phyloP scores from a whole-genome alignment of 2,329 filamentous ascomycete species.

The Aspergillus aculeatus region DNA sequence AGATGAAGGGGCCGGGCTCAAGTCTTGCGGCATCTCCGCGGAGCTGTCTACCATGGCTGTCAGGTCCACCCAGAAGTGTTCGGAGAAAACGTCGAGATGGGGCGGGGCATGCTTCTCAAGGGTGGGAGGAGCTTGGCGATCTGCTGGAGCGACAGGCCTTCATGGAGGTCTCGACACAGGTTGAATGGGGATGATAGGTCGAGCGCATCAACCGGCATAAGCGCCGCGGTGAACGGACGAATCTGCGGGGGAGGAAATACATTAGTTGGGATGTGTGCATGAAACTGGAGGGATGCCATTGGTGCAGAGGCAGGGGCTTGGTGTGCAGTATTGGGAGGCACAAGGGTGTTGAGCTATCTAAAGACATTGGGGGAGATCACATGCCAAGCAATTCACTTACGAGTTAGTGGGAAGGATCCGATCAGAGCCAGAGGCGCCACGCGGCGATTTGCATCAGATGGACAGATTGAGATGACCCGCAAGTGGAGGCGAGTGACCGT shows the following conservation, averaged over 20 bases:
- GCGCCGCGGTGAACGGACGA: constrained; percentile 1
- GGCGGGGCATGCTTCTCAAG: constrained; percentile 23
- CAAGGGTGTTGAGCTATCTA: neutral
- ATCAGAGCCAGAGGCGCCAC: neutral
- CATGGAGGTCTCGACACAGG: constrained; percentile 7
- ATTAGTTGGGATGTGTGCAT: constrained; percentile 15
- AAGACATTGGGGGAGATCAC: neutral
- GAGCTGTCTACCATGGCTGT: constrained; percentile 25
- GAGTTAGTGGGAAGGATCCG: neutral
- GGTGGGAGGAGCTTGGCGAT: constrained; percentile 7
- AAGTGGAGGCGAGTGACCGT: constrained; percentile 14
- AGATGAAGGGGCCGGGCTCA: constrained; percentile 12
- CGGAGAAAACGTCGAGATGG: constrained; percentile 15
- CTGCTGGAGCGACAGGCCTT: constrained; percentile 6
- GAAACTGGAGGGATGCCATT: constrained; percentile 3
- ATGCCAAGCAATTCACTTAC: constrained; percentile 10
- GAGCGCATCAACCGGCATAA: constrained; percentile 7
- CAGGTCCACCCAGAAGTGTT: constrained; percentile 28
- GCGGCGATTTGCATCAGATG: neutral
- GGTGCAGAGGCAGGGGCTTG: neutral
- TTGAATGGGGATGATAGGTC: constrained; percentile 2
- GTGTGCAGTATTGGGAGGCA: neutral
- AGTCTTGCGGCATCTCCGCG: constrained; percentile 18
- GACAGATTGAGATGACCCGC: constrained; percentile 11
- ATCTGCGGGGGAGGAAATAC: constrained; percentile 10